Conservation (phyloP, 805 yeast species). For the Saccharomycopsis oosterbeekiorum region DNA sequence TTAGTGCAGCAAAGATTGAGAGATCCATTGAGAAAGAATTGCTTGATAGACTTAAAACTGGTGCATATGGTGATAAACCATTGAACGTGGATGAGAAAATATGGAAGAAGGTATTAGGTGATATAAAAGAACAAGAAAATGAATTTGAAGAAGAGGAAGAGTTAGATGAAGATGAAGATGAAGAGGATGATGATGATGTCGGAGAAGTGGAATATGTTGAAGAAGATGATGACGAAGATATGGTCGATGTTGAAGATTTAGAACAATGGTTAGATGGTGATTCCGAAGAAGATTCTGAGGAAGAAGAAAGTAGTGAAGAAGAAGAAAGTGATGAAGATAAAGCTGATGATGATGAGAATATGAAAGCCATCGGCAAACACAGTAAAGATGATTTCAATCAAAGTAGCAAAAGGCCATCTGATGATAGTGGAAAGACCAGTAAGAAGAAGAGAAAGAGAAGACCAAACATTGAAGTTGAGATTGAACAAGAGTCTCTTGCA, state of each 20-base stretch:
- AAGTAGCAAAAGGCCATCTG: conserved; percentile 1
- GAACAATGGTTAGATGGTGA: conserved; percentile 73
- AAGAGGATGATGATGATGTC: conserved; percentile 43
- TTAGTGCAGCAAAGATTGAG: conserved; percentile 93
- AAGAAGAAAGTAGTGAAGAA: conserved; percentile 10
- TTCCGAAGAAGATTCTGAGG: conserved; percentile 23
- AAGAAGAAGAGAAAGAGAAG: conserved; percentile 17
- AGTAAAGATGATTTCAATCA: conserved; percentile 14
- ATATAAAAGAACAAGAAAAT: conserved; percentile 42
- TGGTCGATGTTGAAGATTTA: conserved; percentile 73
- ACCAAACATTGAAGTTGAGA: conserved; percentile 17
- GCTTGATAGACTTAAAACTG: conserved; percentile 88
- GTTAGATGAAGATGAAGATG: conserved; percentile 40
- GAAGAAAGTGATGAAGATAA: conserved; percentile 7
- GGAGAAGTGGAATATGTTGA: conserved; percentile 84
- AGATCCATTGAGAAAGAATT: conserved; percentile 94
- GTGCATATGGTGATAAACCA: conserved; percentile 98
- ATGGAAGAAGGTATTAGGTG: conserved; percentile 90
- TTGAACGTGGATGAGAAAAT: conserved; percentile 91
- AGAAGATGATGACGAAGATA: conserved; percentile 80
- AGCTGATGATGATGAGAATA: conserved; percentile 12
- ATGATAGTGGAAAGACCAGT: background rate
- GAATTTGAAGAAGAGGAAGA: conserved; percentile 37
- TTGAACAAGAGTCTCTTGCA: conserved; percentile 12
- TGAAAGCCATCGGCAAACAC: conserved; percentile 12